phyloP scores from a whole-genome alignment of 1,284 basidiomycete species.

The Laetiporus sulphureus region DNA sequence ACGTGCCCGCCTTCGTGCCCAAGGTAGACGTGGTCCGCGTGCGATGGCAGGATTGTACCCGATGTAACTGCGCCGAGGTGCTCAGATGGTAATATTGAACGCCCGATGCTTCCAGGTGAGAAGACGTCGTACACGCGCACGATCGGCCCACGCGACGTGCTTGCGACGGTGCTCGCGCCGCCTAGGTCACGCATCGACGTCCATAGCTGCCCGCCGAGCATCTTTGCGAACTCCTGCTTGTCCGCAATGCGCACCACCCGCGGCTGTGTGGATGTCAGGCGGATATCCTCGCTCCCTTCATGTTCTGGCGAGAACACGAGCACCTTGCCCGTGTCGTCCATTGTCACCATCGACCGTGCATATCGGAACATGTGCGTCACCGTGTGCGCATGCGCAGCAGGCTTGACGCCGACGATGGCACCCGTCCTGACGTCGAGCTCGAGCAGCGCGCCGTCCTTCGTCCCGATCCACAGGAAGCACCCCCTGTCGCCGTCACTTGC shows the following conservation, averaged over 20 bases:
- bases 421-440: constrained; percentile 73
- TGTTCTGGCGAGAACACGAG: constrained; percentile 58
- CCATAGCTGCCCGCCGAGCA: constrained; percentile 77
- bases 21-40: constrained; percentile 70
- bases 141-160: constrained; percentile 54
- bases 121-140: constrained; percentile 77
- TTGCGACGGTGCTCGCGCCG: constrained; percentile 29
- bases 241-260: constrained; percentile 72
- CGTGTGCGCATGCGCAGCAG: constrained; percentile 56
- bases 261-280: constrained; percentile 40
- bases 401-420: constrained; percentile 47
- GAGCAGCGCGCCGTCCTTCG: constrained; percentile 81
- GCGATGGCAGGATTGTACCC: constrained; percentile 70
- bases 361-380: constrained; percentile 72
- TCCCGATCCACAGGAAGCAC: constrained; percentile 74
- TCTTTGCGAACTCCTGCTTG: constrained; percentile 71
- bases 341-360: constrained; percentile 60
- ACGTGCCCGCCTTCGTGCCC: constrained; percentile 92
- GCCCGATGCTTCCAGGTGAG: constrained; percentile 39
- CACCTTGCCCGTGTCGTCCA: constrained; percentile 82
- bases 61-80: constrained; percentile 77
- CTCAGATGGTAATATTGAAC: constrained; percentile 49
- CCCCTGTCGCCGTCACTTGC: constrained; percentile 31
- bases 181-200: constrained; percentile 55
- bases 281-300: constrained; percentile 27